Conservation (phyloP, 495 filamentous ascomycete genomes). For the Lasiosphaeria ovina region DNA sequence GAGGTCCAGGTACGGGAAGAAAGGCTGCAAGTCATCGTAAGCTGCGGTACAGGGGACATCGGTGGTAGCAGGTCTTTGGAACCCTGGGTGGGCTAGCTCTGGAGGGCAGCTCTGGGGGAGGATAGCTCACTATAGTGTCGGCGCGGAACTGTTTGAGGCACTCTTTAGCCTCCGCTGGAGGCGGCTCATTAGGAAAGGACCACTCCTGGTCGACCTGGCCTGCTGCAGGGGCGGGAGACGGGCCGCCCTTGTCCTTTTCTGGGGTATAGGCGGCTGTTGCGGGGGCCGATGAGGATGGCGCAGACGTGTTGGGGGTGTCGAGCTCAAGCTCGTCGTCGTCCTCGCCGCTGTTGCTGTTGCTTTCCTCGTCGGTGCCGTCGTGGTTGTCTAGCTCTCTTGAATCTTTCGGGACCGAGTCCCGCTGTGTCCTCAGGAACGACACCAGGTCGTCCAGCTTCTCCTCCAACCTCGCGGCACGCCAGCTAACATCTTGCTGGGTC, state of each 20-base stretch:
- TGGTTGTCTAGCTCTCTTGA: neutral
- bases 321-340: neutral
- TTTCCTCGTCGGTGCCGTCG: neutral
- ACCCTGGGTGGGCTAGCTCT: too few species aligned
- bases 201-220: neutral
- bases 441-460: slow-evolving; percentile 1
- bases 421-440: neutral
- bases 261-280: too few species aligned
- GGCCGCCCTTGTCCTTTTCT: neutral
- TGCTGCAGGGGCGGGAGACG: neutral
- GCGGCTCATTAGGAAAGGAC: neutral
- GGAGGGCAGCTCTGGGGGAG: too few species aligned
- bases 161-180: neutral
- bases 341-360: neutral
- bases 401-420: neutral
- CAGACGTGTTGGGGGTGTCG: neutral
- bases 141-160: neutral
- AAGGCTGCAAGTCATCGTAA: neutral
- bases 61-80: too few species aligned
- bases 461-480: neutral
- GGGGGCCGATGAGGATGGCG: too few species aligned
- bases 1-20: neutral
- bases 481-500: too few species aligned
- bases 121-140: neutral
- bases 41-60: too few species aligned